Evolutionary conservation across 2,329 filamentous ascomycete genomes (phyloP).

Genomic region (Penicillium brevicompactum): DNA sequence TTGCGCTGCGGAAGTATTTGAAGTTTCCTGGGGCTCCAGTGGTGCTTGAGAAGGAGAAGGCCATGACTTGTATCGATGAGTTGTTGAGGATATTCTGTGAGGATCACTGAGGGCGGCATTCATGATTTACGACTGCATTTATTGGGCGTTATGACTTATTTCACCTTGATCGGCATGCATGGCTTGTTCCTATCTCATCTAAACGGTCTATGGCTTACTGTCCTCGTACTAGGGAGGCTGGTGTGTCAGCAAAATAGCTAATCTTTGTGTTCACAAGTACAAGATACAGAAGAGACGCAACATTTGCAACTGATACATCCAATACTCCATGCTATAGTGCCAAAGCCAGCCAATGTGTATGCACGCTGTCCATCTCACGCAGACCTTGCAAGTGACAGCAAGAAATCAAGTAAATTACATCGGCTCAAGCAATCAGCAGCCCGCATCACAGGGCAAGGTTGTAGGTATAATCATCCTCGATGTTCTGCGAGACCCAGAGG

Average conservation of each 20-base stretch:
- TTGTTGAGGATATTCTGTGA: slow-evolving; percentile 46
- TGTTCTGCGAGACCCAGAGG: slow-evolving; percentile 71
- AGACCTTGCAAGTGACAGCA: slow-evolving; percentile 13
- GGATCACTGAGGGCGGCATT: slow-evolving; percentile 27
- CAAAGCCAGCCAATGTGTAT: slow-evolving; percentile 10
- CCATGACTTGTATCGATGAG: slow-evolving; percentile 45
- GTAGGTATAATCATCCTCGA: slow-evolving; percentile 73
- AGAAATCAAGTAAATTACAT: slow-evolving; percentile 23
- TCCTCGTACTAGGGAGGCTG: not conserved
- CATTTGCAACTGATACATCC: slow-evolving; percentile 10
- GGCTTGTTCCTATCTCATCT: not conserved
- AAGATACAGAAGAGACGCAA: slow-evolving; percentile 1
- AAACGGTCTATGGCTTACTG: not conserved
- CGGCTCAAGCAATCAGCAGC: not conserved
- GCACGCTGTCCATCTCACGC: slow-evolving; percentile 3
- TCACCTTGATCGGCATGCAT: slow-evolving; percentile 12
- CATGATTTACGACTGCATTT: slow-evolving; percentile 21
- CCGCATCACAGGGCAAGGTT: slow-evolving; percentile 60
- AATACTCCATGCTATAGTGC: slow-evolving; percentile 18
- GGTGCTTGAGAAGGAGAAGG: slow-evolving; percentile 40
- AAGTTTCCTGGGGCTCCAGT: slow-evolving; percentile 27
- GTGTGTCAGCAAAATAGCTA: not conserved
- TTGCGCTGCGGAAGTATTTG: slow-evolving; percentile 45
- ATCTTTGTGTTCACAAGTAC: not conserved
- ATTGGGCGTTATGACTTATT: not conserved